Evolutionary conservation across 768 basidiomycete genomes (phyloP).

Genomic region (Pulveroboletus ravenelii): DNA sequence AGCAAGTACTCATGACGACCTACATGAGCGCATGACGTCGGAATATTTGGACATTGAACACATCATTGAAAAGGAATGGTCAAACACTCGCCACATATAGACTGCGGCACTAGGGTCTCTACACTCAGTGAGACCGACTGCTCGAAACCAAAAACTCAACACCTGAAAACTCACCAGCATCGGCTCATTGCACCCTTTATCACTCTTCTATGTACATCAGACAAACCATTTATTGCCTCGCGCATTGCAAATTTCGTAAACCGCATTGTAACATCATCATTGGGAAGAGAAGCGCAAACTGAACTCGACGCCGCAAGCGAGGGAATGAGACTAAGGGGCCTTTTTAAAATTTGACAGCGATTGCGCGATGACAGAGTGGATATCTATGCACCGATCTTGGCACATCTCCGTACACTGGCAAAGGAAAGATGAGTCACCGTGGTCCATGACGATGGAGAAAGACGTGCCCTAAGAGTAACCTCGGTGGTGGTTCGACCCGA

Average conservation of each 20-base stretch:
- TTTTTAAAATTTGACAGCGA: constrained; percentile 42
- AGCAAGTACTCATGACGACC: too few relatives aligned
- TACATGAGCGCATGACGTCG: not conserved
- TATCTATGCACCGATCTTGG: constrained; percentile 65
- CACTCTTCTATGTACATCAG: not conserved
- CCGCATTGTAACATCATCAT: not conserved
- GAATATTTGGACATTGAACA: not conserved
- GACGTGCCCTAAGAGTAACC: constrained; percentile 53
- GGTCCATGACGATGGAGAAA: constrained; percentile 15
- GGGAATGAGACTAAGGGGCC: constrained; percentile 4
- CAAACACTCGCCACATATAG: not conserved
- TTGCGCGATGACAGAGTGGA: constrained; percentile 71
- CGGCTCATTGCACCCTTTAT: not conserved
- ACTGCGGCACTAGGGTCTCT: not conserved
- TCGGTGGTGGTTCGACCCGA: constrained; percentile 59
- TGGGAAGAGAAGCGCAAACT: not conserved
- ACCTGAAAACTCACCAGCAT: not conserved
- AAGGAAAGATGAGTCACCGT: not conserved
- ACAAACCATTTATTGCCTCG: not conserved
- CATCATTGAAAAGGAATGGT: not conserved
- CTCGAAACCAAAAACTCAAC: not conserved
- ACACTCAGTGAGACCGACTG: not conserved
- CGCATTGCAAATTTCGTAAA: not conserved
- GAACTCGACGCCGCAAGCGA: not conserved
- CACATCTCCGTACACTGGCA: constrained; percentile 65